Base-by-base conservation (phyloP, 768 basidiomycete genomes). In the Sporobolomyces phaffii region DNA sequence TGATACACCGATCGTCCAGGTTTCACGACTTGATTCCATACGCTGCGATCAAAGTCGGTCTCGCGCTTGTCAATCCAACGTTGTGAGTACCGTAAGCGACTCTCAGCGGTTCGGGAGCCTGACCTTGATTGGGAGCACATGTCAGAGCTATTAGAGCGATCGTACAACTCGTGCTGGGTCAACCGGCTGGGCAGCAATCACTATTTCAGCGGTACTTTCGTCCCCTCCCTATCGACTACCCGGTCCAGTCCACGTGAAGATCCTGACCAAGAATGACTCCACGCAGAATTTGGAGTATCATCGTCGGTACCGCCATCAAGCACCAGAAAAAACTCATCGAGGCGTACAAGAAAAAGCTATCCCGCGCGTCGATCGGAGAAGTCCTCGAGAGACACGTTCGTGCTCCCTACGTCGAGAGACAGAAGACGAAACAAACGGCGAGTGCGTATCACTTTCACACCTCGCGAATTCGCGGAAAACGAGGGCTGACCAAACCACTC, bases 21-120 rank as follows among this genome's bases (percentile, higher is more conserved):
- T 68, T 72, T 61, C 70, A 72, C 60, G 56, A 58, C 9, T 43
- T 68, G 14, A 68, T 68, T 20, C 70, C 70, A 0, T 72, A 72
- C 41, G 66, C 45, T 1, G 36, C 67, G 11, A 41, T 72, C 31
- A 68, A 72, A 64, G 43, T 65, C 22, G 70, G 70, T 2, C 38
- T 72, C 5, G 53, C 28, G 3, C 40, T 72, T 29, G 64, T 72
- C 49, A 72, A 72, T 50, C 70, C 70, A 1, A 72, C 70, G 0
- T 51, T 72, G 59, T 65, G 38, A 40, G 64, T 50, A n/a, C n/a
- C n/a, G n/a, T n/a, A n/a, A n/a, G n/a, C n/a, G n/a, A n/a, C n/a
- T n/a, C n/a, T n/a, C n/a, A n/a, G n/a, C n/a, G n/a, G n/a, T n/a
- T n/a, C n/a, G n/a, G n/a, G n/a, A n/a, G n/a, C n/a, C n/a, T n/a